These are phyloP conservation scores for Jatropha curcas DNA, from an alignment of 345 rosid genomes.

Conservation along the genomic window DNA sequence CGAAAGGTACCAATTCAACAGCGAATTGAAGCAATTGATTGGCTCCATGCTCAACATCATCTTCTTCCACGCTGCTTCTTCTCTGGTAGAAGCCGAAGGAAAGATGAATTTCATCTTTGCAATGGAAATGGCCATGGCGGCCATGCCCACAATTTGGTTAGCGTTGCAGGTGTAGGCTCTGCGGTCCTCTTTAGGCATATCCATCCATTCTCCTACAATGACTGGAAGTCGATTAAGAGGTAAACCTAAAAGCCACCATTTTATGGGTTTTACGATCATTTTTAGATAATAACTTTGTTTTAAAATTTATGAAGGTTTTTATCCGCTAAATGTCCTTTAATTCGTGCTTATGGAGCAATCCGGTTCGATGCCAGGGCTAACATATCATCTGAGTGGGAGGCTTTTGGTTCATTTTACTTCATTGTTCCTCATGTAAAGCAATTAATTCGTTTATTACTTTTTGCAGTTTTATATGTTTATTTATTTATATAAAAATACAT, in stretches of 20 bases:
- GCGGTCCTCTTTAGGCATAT: conserved; percentile 66
- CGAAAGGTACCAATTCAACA: conserved; percentile 61
- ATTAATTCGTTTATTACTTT: too few relatives aligned
- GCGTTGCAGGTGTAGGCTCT: conserved; percentile 83
- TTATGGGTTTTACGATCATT: not conserved
- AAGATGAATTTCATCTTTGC: conserved; percentile 29
- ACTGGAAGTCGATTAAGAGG: conserved; percentile 86
- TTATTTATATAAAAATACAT: too few relatives aligned
- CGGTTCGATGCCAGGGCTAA: conserved; percentile 69
- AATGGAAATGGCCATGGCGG: conserved; percentile 38
- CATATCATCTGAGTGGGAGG: conserved; percentile 67
- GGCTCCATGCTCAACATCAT: conserved; percentile 75
- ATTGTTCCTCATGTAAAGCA: conserved; percentile 71
- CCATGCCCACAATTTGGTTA: conserved; percentile 37
- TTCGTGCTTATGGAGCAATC: conserved; percentile 90
- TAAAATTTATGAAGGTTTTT: conserved; percentile 51
- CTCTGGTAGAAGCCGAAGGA: conserved; percentile 50
- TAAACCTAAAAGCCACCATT: too few relatives aligned
- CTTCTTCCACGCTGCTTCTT: conserved; percentile 74
- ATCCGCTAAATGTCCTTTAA: conserved; percentile 60
- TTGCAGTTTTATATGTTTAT: too few relatives aligned
- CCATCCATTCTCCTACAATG: conserved; percentile 66
- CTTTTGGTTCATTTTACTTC: conserved; percentile 84
- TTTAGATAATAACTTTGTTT: not conserved
- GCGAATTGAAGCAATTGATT: conserved; percentile 65